Evolutionary conservation across 2,329 filamentous ascomycete genomes (phyloP), one percentile per base, ranked within the genome.

Genomic region (Phialemonium atrogriseum): DNA sequence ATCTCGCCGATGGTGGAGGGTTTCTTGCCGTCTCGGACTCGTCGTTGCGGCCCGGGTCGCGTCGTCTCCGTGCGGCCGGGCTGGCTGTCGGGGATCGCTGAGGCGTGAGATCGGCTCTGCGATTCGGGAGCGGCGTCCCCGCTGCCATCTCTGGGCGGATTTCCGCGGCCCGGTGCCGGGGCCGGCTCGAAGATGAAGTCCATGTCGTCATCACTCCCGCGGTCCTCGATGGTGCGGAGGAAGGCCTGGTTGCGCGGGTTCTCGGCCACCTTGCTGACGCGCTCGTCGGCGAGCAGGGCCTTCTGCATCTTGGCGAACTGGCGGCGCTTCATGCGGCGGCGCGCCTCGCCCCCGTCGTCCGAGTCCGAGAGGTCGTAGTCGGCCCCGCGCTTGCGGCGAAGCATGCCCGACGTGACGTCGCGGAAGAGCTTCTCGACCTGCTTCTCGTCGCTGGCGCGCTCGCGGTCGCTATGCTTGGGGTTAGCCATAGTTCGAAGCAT

Each of bases 281-380:
- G 85, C 55, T 94, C 88, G 48, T 96, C 88, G 15, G 84, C 70
- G 27, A 94, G 73, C 7, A 98, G 69, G 6, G 88, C 84, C 54
- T 86, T 87, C 35, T 87, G 82, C 82, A 94, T 93, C 59, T 85
- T 84, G 21, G 83, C 83, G 56, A 94, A 94, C 49, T 95, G 85
- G 23, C 80, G 73, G 32, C 86, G 80, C 65, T 93, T 94, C 64
- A 82, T 77, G 30, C 85, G 77, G 27, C 83, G 77, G 26, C 77
- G 74, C 18, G 81, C 75, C 47, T 89, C 84, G 12, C 81, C 76
- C 41, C 83, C 86, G 45, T 95, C 89, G 43, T 95, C 89, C 3
- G 85, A 89, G 53, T 96, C 91, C 5, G 86, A 88, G 14, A 94
- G 72, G 46, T 89, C 84, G 40, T 88, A 80, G 46, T 88, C 83